Evolutionary conservation across 2,329 filamentous ascomycete genomes (phyloP), one percentile per base, ranked within the genome.

Genomic region (Drechslera avenae): DNA sequence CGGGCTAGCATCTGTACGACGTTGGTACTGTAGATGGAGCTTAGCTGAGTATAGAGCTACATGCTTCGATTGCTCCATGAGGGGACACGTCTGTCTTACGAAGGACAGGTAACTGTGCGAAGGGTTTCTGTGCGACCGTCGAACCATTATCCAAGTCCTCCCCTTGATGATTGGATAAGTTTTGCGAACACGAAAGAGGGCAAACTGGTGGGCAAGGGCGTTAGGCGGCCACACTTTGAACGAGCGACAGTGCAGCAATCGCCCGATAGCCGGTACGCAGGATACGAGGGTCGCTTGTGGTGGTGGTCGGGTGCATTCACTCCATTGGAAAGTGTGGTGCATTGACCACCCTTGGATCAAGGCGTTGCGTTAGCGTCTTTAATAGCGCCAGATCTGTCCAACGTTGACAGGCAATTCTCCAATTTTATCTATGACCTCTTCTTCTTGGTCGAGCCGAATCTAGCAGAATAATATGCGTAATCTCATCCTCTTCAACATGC

Each of bases 221-320:
- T 41, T 40, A 46, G 30, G 32, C 17, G 39, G 9, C 18, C 18
- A 7, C 2, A 19, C 17, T n/a, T 21, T 19, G 16, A 19, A 16
- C 14, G 16, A 32, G 12, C 23, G 35, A 21, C 26, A 21, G n/a
- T 26, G 9, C 23, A 19, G 18, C 5, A 39, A 8, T 14, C n/a
- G 36, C 9, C 21, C 32, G 13, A 23, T 42, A 13, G 37, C 13
- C 19, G 12, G 4, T 23, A 12, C 14, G 10, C 34, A 44, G 33
- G 10, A 36, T 26, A 32, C 2, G n/a, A 31, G 16, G 18, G 26
- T 36, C 28, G 39, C 42, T 53, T 41, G 28, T 41, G 17, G 36
- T 41, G 17, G 36, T 47, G 34, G 45, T 46, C 44, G 46, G 50
- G 50, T 60, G 59, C 52, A 52, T 53, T 18, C 40, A 40, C 47